phyloP scores from a whole-genome alignment of 192 early-diverging fungal species.

The Borealophlyctis nickersoniae region DNA sequence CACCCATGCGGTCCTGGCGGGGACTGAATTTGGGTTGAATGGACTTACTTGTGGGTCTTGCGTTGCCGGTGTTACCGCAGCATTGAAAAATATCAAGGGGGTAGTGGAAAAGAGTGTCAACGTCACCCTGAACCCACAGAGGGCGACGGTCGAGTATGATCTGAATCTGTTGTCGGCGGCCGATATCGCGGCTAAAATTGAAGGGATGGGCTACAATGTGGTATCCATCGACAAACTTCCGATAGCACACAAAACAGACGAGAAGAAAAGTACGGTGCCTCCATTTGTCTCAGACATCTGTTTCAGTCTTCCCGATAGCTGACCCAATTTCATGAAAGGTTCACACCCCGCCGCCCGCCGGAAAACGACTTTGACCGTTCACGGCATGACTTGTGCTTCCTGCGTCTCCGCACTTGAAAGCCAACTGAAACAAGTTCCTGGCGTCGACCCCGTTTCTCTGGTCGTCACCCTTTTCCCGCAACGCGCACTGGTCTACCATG shows the following conservation, averaged over 20 bases:
- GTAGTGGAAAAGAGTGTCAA: slow-evolving; percentile 50
- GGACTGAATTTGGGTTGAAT: slow-evolving; percentile 50
- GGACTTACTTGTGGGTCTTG: slow-evolving; percentile 90
- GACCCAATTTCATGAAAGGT: not conserved
- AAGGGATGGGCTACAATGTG: slow-evolving; percentile 74
- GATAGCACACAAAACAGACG: too few species aligned
- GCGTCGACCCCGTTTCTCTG: slow-evolving; percentile 53
- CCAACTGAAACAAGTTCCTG: slow-evolving; percentile 43
- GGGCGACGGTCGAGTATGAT: slow-evolving; percentile 54
- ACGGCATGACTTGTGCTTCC: slow-evolving; percentile 84
- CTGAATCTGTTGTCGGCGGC: slow-evolving; percentile 22
- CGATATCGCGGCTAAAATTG: slow-evolving; percentile 53
- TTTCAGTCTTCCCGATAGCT: not conserved
- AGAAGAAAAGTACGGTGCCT: not conserved
- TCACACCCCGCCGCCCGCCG: not conserved
- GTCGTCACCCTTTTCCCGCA: slow-evolving; percentile 67
- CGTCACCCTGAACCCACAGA: slow-evolving; percentile 65
- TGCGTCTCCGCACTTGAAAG: slow-evolving; percentile 73
- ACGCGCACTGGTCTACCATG: slow-evolving; percentile 56
- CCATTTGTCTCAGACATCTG: not conserved
- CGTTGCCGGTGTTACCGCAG: slow-evolving; percentile 63
- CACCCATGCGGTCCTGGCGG: too few species aligned
- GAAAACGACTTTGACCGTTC: slow-evolving; percentile 53
- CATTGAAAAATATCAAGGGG: slow-evolving; percentile 47
- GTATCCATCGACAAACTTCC: too few species aligned